These are phyloP conservation scores for Candida sp. DNA, from an alignment of 1,139 yeast genomes.

Conservation along the genomic window DNA sequence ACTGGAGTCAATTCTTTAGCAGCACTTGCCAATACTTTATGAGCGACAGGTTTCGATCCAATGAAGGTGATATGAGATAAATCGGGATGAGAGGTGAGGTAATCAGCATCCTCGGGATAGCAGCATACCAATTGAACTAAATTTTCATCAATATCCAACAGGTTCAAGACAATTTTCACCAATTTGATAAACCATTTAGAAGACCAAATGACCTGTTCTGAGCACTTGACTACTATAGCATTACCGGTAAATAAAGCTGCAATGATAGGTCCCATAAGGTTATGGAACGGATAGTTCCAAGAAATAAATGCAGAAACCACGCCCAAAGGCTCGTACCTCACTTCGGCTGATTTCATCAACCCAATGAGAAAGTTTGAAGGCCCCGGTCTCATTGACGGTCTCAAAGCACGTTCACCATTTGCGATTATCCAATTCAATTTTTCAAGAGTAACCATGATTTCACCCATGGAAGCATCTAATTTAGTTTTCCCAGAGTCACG, in stretches of 20 bases:
- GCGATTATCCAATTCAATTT: constrained; percentile 85
- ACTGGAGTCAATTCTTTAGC: constrained; percentile 84
- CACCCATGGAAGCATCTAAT: constrained; percentile 96
- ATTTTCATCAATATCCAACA: constrained; percentile 74
- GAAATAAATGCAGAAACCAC: constrained; percentile 90
- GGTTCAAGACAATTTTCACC: constrained; percentile 66
- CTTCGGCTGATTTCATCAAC: constrained; percentile 86
- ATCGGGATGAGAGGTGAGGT: constrained; percentile 79
- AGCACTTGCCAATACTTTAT: constrained; percentile 79
- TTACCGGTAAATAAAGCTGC: constrained; percentile 90
- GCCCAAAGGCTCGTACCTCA: constrained; percentile 86
- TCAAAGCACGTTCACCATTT: constrained; percentile 72
- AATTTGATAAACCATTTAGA: constrained; percentile 71
- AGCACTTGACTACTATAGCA: constrained; percentile 86
- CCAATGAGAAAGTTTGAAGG: constrained; percentile 71
- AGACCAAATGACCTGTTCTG: constrained; percentile 96
- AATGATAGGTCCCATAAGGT: constrained; percentile 86
- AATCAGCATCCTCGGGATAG: constrained; percentile 84
- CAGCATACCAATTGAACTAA: constrained; percentile 78
- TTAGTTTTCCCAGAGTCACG: constrained; percentile 95
- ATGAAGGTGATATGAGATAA: constrained; percentile 88
- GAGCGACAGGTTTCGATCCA: constrained; percentile 94
- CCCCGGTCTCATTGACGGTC: constrained; percentile 78
- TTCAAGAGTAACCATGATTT: constrained; percentile 88
- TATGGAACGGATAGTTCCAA: constrained; percentile 97